phyloP scores from a whole-genome alignment of 2,329 filamentous ascomycete species.

The Ceratocystiopsis brevicomis region DNA sequence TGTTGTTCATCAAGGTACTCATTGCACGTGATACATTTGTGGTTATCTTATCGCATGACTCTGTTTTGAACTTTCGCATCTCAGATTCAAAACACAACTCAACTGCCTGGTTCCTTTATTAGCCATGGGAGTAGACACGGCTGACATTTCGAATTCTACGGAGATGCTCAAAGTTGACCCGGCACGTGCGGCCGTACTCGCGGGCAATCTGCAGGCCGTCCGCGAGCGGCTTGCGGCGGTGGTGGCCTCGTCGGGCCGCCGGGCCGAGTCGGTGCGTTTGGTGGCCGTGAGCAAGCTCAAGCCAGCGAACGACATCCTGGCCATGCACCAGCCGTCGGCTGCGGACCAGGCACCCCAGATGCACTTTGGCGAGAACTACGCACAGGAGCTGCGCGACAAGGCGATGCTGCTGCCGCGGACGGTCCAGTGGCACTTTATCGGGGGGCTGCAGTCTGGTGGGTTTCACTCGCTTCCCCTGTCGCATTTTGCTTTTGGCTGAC shows the following conservation, averaged over 20 bases:
- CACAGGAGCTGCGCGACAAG: conserved; percentile 77
- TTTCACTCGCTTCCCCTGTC: neutral
- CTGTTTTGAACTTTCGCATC: neutral
- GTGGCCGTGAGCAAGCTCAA: conserved; percentile 96
- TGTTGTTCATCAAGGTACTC: neutral
- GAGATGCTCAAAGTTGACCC: conserved; percentile 42
- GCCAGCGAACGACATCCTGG: conserved; percentile 75
- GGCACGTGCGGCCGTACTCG: conserved; percentile 40
- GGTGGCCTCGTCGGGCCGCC: conserved; percentile 12
- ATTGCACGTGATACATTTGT: too few relatives aligned
- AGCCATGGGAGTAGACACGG: conserved; percentile 1
- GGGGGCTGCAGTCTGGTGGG: conserved; percentile 61
- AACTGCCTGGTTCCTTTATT: too few relatives aligned
- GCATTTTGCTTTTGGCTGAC: neutral
- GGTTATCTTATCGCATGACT: neutral
- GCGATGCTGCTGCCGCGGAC: conserved; percentile 54
- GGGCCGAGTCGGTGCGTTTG: conserved; percentile 45
- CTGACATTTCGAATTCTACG: neutral
- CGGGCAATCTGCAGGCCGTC: conserved; percentile 42
- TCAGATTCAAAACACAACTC: neutral
- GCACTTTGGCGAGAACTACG: conserved; percentile 96
- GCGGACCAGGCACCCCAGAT: conserved; percentile 30
- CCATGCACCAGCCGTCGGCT: conserved; percentile 42
- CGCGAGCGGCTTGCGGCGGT: conserved; percentile 36
- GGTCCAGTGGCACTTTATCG: conserved; percentile 93